Evolutionary conservation across 257 asterid genomes (phyloP), one percentile per base, ranked within the genome.

Genomic region (Solanum tacnaense): DNA sequence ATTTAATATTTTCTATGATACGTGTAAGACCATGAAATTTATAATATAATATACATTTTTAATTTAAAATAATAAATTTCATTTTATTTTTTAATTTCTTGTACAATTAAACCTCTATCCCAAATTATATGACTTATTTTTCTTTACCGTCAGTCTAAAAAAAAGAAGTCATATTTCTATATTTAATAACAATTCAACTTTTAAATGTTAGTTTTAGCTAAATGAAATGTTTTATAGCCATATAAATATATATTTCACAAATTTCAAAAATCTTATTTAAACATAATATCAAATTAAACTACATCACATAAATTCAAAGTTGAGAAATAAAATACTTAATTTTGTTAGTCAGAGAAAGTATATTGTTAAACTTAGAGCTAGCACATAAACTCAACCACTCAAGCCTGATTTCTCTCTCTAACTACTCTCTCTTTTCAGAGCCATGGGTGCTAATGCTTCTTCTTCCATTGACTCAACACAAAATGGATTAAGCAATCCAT

Each of bases 381-480:
- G 20, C 56, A 36, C 32, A 75, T 21, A 2, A 41, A 74, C 83
- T 75, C 18, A 11, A 74, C 83, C 6, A 13, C 18, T 23, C 49
- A 23, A 5, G 9, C 20, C 3, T 27, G 32, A 21, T 23, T 58
- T 72, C 36, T 73, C 65, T 84, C 0, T 32, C n/a, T 16, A 7
- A 52, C 78, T 5, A 2, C 70, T 13, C 21, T 13, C 18, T 56
- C 21, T 49, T 56, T 49, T 68, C 49, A 86, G 20, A 72, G 20
- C 41, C 60, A 94, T 96, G 98, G 98, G 98, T 52, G 94, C 96
- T 32, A 93, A 67, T 90, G 91, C 87, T 29, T 96, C 98, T 67
- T 76, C 92, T 67, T 76, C 92, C 34, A 29, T 87, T n/a, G 58
- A 56, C 70, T 44, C 44, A n/a, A 9, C 15, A 13, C 70, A 88